Percentiles rank a stretch among this genome's conserved stretches.
These are phyloP conservation scores for Metrosideros polymorpha DNA, from an alignment of 441 rosid genomes.

Conservation along the genomic window DNA sequence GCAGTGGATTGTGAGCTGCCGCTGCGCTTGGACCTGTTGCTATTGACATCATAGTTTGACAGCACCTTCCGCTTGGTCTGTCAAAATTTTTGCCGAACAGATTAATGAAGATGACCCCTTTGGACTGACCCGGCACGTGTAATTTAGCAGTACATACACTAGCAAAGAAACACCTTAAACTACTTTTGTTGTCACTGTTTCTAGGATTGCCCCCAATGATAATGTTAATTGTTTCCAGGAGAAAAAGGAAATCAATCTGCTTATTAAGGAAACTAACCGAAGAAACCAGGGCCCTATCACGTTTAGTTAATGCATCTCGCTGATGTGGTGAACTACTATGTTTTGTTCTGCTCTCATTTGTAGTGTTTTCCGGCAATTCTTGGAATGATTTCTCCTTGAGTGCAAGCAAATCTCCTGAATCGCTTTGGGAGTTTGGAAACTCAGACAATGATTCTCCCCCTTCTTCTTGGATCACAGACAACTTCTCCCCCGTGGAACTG, in stretches of 20 bases:
- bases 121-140: not conserved
- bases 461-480: slow-evolving; percentile 55
- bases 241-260: not conserved
- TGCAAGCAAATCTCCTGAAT: slow-evolving; percentile 29
- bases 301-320: slow-evolving; percentile 22
- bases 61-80: slow-evolving; percentile 58
- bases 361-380: slow-evolving; percentile 32
- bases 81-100: slow-evolving; percentile 6
- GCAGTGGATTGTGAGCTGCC: slow-evolving; percentile 48
- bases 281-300: slow-evolving; percentile 21
- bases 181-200: not conserved
- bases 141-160: not conserved
- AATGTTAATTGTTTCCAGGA: not conserved
- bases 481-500: slow-evolving; percentile 25
- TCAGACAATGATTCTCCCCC: slow-evolving; percentile 28
- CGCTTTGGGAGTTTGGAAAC: slow-evolving; percentile 13
- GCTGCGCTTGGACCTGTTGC: slow-evolving; percentile 63
- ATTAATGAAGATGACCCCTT: slow-evolving; percentile 3
- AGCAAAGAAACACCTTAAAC: not conserved
- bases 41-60: slow-evolving; percentile 36
- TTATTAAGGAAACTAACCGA: slow-evolving; percentile 32
- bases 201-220: not conserved
- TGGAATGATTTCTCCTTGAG: slow-evolving; percentile 38
- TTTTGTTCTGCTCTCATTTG: slow-evolving; percentile 21
- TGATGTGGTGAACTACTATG: slow-evolving; percentile 17